These are phyloP conservation scores for Neurospora discreta DNA, from an alignment of 495 filamentous ascomycete genomes.

Conservation along the genomic window DNA sequence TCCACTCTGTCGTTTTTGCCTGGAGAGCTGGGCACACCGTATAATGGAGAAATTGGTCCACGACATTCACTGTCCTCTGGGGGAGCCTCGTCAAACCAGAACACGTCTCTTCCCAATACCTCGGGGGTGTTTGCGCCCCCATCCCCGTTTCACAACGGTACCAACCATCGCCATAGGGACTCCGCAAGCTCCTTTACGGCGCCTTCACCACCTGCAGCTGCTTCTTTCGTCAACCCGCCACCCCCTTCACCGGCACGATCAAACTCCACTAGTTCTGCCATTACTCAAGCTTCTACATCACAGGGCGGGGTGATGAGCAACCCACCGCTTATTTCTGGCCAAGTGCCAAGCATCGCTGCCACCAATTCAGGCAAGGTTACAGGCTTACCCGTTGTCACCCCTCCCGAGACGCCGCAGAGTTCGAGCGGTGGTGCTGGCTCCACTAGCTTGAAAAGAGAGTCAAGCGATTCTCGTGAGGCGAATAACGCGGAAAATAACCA, in stretches of 20 bases:
- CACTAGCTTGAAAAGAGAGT: slow-evolving; percentile 49
- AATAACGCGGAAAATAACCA: slow-evolving; percentile 32
- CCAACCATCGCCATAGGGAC: slow-evolving; percentile 38
- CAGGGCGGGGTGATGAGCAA: slow-evolving; percentile 48
- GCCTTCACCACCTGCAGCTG: slow-evolving; percentile 42
- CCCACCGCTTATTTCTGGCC: slow-evolving; percentile 63
- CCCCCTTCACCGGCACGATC: slow-evolving; percentile 71
- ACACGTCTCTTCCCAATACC: slow-evolving; percentile 56
- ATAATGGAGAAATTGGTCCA: slow-evolving; percentile 54
- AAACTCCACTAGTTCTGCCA: slow-evolving; percentile 76
- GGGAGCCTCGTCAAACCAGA: slow-evolving; percentile 41
- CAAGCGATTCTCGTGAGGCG: slow-evolving; percentile 34
- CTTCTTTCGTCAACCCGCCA: slow-evolving; percentile 37
- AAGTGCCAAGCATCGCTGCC: slow-evolving; percentile 62
- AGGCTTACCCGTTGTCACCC: slow-evolving; percentile 54
- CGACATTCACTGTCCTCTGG: slow-evolving; percentile 27
- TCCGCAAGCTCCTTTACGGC: slow-evolving; percentile 41
- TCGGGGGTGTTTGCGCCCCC: slow-evolving; percentile 46
- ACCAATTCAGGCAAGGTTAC: slow-evolving; percentile 49
- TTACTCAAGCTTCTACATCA: slow-evolving; percentile 41
- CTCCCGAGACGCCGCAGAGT: slow-evolving; percentile 65
- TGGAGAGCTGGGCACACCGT: slow-evolving; percentile 80
- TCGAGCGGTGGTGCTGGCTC: slow-evolving; percentile 28
- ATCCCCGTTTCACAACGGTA: slow-evolving; percentile 39
- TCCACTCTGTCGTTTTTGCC: slow-evolving; percentile 76